These are phyloP conservation scores for Neopestalotiopsis clavispora DNA, from an alignment of 2,329 filamentous ascomycete genomes.

Conservation along the genomic window DNA sequence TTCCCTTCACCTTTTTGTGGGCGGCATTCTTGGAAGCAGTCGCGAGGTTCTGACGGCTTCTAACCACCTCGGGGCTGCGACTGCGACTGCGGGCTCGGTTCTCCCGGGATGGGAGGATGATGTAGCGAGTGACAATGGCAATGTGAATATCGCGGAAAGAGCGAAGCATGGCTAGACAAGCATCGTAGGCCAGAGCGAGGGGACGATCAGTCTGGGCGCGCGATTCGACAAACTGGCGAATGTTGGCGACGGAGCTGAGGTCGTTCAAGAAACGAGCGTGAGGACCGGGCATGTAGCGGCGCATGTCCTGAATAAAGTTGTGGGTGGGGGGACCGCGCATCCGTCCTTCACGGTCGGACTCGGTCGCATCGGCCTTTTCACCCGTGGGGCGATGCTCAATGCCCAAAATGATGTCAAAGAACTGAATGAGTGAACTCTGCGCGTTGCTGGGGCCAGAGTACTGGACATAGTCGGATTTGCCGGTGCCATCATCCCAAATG, in stretches of 20 bases:
- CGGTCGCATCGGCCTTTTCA: slow-evolving; percentile 58
- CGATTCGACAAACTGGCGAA: slow-evolving; percentile 78
- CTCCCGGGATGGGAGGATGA: slow-evolving; percentile 85
- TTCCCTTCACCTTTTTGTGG: slow-evolving; percentile 76
- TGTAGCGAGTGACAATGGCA: slow-evolving; percentile 93
- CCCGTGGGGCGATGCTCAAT: slow-evolving; percentile 91
- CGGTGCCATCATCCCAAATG: slow-evolving; percentile 81
- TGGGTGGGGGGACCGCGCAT: slow-evolving; percentile 58
- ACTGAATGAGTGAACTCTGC: slow-evolving; percentile 95
- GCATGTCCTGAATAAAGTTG: slow-evolving; percentile 97
- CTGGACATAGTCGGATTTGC: slow-evolving; percentile 73
- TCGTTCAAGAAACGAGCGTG: slow-evolving; percentile 89
- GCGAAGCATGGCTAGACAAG: slow-evolving; percentile 75
- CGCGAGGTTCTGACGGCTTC: slow-evolving; percentile 60
- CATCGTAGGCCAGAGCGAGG: slow-evolving; percentile 84
- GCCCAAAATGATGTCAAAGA: slow-evolving; percentile 91
- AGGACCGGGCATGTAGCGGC: slow-evolving; percentile 92
- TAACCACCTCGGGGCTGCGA: slow-evolving; percentile 54
- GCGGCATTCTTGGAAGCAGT: slow-evolving; percentile 56
- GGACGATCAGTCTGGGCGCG: slow-evolving; percentile 62
- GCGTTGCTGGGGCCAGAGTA: slow-evolving; percentile 96
- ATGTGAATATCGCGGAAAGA: slow-evolving; percentile 91
- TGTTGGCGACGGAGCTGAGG: slow-evolving; percentile 80
- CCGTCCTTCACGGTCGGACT: slow-evolving; percentile 50
- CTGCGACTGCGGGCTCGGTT: slow-evolving; percentile 68